These are phyloP conservation scores for Alternaria sp. DNA, from an alignment of 2,329 filamentous ascomycete species.

Conservation along the genomic window DNA sequence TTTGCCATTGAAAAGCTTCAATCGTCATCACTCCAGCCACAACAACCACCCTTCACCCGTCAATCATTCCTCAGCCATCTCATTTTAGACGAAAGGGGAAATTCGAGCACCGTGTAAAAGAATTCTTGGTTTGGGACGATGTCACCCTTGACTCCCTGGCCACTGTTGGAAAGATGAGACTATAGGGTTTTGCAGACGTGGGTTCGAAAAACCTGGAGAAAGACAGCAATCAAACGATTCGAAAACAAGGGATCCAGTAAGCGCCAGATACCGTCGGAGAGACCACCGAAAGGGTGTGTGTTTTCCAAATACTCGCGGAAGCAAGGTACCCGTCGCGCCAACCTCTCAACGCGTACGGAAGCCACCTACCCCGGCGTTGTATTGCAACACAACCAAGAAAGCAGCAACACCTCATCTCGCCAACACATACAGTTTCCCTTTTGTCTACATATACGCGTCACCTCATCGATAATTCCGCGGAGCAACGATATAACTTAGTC, in stretches of 20 bases:
- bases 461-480: neutral
- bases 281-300: neutral
- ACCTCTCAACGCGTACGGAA: neutral
- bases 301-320: neutral
- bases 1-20: no score
- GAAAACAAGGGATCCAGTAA: neutral
- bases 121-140: no score
- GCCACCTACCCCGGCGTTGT: constrained; percentile 16
- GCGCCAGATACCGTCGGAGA: neutral
- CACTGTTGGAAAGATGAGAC: no score
- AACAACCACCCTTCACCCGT: no score
- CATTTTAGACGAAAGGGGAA: no score
- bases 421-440: neutral
- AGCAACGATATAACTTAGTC: constrained; percentile 21
- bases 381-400: neutral
- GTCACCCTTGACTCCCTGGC: no score
- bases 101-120: no score
- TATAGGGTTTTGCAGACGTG: no score
- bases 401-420: constrained; percentile 1
- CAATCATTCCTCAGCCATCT: no score
- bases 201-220: no score
- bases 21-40: no score
- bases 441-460: constrained; percentile 1
- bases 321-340: neutral
- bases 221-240: no score